Base-by-base conservation (phyloP, 2,329 filamentous ascomycete species). In the Cercospora sp. region DNA sequence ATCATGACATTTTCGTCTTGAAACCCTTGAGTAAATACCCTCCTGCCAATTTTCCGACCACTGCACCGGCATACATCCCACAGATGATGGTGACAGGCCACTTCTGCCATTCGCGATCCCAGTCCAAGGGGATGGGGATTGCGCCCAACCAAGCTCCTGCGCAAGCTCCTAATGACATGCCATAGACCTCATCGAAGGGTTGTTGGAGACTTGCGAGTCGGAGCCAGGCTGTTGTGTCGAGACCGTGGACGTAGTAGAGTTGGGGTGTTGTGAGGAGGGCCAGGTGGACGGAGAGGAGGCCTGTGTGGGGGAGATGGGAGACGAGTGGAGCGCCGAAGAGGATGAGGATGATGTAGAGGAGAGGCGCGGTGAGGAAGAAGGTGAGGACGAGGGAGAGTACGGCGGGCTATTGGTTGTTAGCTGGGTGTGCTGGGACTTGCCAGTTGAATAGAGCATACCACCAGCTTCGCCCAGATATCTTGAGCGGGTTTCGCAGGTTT, bases 91-190 rank as follows among this genome's bases (percentile, higher is more conserved):
- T 99, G 59, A 98, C 90, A 0, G 95, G 95, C 91, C 94, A 99
- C 79, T 90, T 92, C 86, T 99, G 95, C 95, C 95, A 99, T 74
- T 97, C 93, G n/a, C 95, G 89, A 79, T 99, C 95, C 94, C 94
- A 98, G 79, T 99, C 95, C 73, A 99, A 83, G 1, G 95, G 95
- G 74, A 99, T 98, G 0, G 96, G 95, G 63, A 98, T 88, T 7
- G 95, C 95, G 3, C 95, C 95, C 51, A 97, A 82, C 95, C 95
- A 98, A 49, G 92, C 93, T 5, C 95, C 95, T 1, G 94, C 75
- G 28, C 90, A 82, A 0, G 89, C 89, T 5, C 95, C 95, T n/a
- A 94, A 80, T 9, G 92, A 85, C 1, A 88, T 92, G 2, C 93
- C 94, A 81, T 93, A 95, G 0, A 92, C 88, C 77, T 94, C 91